Base-by-base conservation (phyloP, 2,329 filamentous ascomycete genomes). In the Thielaviopsis musarum region DNA sequence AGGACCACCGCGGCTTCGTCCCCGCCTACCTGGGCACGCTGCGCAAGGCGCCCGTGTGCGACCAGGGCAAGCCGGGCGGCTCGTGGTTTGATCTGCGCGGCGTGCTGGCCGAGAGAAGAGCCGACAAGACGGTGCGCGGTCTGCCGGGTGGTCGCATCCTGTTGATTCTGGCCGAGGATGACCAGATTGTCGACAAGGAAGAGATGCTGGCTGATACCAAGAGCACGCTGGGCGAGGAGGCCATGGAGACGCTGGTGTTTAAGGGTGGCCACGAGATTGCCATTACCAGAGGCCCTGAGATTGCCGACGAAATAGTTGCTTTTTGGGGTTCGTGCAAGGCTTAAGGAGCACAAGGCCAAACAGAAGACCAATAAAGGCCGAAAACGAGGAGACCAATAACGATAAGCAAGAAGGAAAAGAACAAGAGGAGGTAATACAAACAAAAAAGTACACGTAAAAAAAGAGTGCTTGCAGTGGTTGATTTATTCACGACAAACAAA, bases 11-110 rank as follows among this genome's bases (percentile, higher is more conserved):
- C 1, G 88, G 85, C 0, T 91, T 88, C 66, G 73, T 88, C 5
- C 73, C 75, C 2, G 79, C 86, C 0, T 90, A 90, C 66, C 77
- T 89, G 65, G 86, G 81, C 60, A 82, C 79, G 30, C 84, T 91
- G 64, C 77, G 82, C 21, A 71, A 85, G 65, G 84, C 83, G 1
- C 88, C 87, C 0, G 81, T 91, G 22, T 80, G 84, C 62, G 76
- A 77, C 13, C 78, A 85, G 63, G 76, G 82, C 59, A 62, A 62
- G 54, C 67, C 69, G 34, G 73, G 75, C 10, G 73, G 73, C 45
- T 74, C 80, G 51, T 91, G 86, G 87, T 67, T 67, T 24, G 70
- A 73, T 1, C 73, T 90, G 34, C 76, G 78, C 0, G 66, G 70
- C 15, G 68, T 76, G 41, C 71, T 86, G 19, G 69, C 70, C 12